A percentile compares a stretch with the other conserved stretches of the same genome.
Conservation (phyloP, 192 early-diverging fungal species). For the Spizellomyces sp. region DNA sequence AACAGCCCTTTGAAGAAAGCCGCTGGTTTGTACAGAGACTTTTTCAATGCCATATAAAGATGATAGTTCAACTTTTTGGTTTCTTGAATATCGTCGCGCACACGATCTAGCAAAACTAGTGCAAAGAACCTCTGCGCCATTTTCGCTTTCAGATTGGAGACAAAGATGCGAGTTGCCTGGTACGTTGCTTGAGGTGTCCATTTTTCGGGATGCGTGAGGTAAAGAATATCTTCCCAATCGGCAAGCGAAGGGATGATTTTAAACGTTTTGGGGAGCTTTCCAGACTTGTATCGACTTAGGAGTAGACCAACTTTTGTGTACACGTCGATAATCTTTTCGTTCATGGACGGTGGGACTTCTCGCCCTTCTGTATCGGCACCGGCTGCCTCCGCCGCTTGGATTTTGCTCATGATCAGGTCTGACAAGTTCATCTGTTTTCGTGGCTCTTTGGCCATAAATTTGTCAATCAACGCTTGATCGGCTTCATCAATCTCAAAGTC, state of each 20-base stretch:
- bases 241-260: slow-evolving; percentile 95
- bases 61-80: slow-evolving; percentile 99
- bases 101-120: slow-evolving; percentile 86
- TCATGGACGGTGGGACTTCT: slow-evolving; percentile 50
- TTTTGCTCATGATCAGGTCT: slow-evolving; percentile 96
- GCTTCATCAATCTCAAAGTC: slow-evolving; percentile 75
- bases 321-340: slow-evolving; percentile 91
- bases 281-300: slow-evolving; percentile 90
- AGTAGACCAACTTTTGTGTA: slow-evolving; percentile 93
- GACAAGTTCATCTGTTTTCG: slow-evolving; percentile 86
- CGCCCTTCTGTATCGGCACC: slow-evolving; percentile 29
- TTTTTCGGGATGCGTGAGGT: slow-evolving; percentile 82
- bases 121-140: slow-evolving; percentile 91
- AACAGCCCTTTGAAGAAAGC: slow-evolving; percentile 98
- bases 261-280: slow-evolving; percentile 96
- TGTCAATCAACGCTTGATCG: slow-evolving; percentile 83
- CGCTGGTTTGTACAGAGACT: slow-evolving; percentile 93
- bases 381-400: slow-evolving; percentile 65
- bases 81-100: slow-evolving; percentile 93
- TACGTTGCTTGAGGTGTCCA: slow-evolving; percentile 98
- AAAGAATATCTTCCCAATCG: slow-evolving; percentile 98
- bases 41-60: slow-evolving; percentile 94
- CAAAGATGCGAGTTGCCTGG: slow-evolving; percentile 95
- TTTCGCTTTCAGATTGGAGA: slow-evolving; percentile 93
- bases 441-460: slow-evolving; percentile 87